phyloP scores from a whole-genome alignment of 2,329 filamentous ascomycete species.

The Claviceps digitariae region DNA sequence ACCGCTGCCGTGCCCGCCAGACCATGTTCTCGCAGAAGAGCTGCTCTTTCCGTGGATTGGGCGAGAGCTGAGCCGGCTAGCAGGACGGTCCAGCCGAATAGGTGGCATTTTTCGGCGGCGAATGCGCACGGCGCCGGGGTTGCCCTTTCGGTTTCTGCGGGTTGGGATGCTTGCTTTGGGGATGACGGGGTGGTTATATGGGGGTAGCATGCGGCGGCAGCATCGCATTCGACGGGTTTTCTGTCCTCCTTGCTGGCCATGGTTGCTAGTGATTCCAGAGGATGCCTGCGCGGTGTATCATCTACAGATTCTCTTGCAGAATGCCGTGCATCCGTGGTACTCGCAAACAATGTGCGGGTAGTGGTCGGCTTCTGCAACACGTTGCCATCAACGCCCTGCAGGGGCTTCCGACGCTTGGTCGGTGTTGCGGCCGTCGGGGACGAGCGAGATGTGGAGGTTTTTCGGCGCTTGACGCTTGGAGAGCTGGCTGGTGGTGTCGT shows the following conservation, averaged over 20 bases:
- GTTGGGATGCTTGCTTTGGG: background rate
- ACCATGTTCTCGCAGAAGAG: conserved; percentile 29
- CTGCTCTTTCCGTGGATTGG: conserved; percentile 21
- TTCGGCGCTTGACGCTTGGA: conserved; percentile 10
- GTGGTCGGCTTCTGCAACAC: conserved; percentile 5
- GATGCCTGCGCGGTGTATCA: background rate
- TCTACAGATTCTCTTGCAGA: background rate
- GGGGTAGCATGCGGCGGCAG: background rate
- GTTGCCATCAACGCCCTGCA: conserved; percentile 14
- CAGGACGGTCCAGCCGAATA: conserved; percentile 25
- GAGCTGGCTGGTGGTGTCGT: background rate
- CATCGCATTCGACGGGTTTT: background rate
- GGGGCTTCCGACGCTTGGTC: conserved; percentile 9
- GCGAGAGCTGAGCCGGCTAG: conserved; percentile 28
- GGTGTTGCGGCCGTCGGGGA: background rate
- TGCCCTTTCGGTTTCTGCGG: background rate
- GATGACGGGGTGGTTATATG: background rate
- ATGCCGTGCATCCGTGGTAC: too few species aligned
- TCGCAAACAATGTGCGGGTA: background rate
- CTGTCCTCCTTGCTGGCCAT: background rate
- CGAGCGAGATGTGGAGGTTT: too few species aligned
- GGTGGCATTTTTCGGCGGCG: conserved; percentile 21
- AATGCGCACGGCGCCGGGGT: conserved; percentile 16
- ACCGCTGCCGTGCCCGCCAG: conserved; percentile 20
- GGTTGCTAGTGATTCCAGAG: background rate